These are phyloP conservation scores for Rubia tinctorum DNA, from an alignment of 305 asterid genomes.

Conservation along the genomic window DNA sequence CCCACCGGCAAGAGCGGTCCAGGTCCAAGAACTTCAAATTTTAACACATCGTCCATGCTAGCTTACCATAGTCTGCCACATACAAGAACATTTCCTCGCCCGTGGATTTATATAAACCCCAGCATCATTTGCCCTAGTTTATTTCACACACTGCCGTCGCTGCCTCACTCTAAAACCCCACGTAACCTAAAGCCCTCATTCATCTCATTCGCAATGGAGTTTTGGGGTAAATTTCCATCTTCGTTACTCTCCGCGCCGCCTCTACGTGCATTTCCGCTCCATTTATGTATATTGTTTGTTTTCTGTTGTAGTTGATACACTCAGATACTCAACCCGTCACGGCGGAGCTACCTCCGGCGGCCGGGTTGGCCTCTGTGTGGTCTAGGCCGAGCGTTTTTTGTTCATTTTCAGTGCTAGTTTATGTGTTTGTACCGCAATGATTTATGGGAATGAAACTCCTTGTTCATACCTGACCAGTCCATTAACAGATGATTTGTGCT, in stretches of 20 bases:
- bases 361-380: neutral
- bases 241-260: neutral
- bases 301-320: neutral
- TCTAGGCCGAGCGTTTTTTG: neutral
- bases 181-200: conserved; percentile 15
- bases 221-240: conserved; percentile 34
- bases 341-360: neutral
- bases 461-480: neutral
- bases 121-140: conserved; percentile 14
- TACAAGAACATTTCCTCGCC: neutral
- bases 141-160: neutral
- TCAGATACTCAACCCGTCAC: neutral
- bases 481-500: neutral
- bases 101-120: neutral
- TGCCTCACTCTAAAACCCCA: conserved; percentile 23
- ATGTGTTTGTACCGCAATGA: neutral
- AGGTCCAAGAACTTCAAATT: neutral
- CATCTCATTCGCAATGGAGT: conserved; percentile 28
- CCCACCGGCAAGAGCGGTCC: neutral
- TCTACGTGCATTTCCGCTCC: neutral
- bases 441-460: neutral
- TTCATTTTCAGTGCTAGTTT: neutral
- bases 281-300: neutral
- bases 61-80: conserved; percentile 15
- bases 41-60: neutral